Evolutionary conservation across 192 early-diverging fungal genomes (phyloP).

Genomic region (Linnemannia exigua): DNA sequence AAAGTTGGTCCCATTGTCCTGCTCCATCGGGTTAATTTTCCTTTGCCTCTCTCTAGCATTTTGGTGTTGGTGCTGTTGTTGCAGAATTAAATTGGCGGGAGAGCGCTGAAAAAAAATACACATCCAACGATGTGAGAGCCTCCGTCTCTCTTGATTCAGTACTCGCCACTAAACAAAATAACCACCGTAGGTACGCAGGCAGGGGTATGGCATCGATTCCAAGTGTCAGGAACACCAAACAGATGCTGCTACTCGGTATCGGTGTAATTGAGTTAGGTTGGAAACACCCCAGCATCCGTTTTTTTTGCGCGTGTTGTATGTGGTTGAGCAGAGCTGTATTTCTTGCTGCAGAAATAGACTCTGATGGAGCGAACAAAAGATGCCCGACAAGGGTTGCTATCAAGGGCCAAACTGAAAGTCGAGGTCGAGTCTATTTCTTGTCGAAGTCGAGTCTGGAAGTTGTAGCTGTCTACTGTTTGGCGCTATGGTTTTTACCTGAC

Average conservation of each 20-base stretch:
- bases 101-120: neutral
- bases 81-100: conserved; percentile 9
- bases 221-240: conserved; percentile 4
- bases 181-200: neutral
- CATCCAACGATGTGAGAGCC: neutral
- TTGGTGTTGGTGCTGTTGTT: neutral
- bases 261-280: neutral
- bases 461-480: neutral
- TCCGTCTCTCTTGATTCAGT: neutral
- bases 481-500: neutral
- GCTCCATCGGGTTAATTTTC: conserved; percentile 1
- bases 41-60: neutral
- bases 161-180: too few species aligned
- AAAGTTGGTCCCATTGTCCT: neutral
- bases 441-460: neutral
- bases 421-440: too few species aligned
- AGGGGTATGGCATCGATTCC: neutral
- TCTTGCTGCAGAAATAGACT: too few species aligned
- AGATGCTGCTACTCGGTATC: neutral
- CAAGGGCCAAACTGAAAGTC: too few species aligned
- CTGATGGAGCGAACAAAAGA: too few species aligned
- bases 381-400: neutral
- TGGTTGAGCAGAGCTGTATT: neutral
- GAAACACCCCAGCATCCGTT: neutral
- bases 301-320: neutral